phyloP scores from a whole-genome alignment of 2,329 filamentous ascomycete species.

The Helotiales sp. region DNA sequence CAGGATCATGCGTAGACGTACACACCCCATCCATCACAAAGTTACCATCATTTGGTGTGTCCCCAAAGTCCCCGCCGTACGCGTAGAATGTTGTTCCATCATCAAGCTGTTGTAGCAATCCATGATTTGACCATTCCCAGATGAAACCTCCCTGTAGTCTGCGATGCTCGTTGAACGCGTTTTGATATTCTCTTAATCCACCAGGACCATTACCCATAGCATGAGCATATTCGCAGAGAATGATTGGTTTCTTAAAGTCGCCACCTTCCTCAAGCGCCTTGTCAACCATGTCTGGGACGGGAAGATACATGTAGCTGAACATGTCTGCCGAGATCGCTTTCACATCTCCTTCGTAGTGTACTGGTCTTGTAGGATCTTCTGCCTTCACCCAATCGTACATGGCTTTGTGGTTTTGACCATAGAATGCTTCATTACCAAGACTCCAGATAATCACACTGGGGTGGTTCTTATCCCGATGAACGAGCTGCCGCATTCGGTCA shows the following conservation, averaged over 20 bases:
- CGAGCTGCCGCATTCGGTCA: conserved; percentile 63
- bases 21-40: conserved; percentile 64
- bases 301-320: conserved; percentile 57
- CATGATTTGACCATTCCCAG: conserved; percentile 68
- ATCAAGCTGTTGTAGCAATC: conserved; percentile 47
- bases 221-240: conserved; percentile 58
- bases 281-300: conserved; percentile 42
- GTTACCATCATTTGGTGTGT: conserved; percentile 58
- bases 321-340: conserved; percentile 53
- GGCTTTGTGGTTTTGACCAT: conserved; percentile 64
- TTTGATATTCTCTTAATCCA: conserved; percentile 66
- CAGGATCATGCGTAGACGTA: conserved; percentile 54
- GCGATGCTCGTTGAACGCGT: conserved; percentile 48
- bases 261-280: conserved; percentile 42
- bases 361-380: conserved; percentile 49
- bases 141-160: conserved; percentile 44
- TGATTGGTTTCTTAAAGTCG: conserved; percentile 50
- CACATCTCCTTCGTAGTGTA: conserved; percentile 58
- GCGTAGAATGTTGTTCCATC: conserved; percentile 50
- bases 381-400: conserved; percentile 62
- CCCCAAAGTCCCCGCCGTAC: conserved; percentile 64
- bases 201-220: conserved; percentile 78
- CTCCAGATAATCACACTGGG: conserved; percentile 72
- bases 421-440: conserved; percentile 73
- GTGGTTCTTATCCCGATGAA: conserved; percentile 71